Evolutionary conservation across 805 yeast genomes (phyloP).

Genomic region (Myxozyma neotropica): DNA sequence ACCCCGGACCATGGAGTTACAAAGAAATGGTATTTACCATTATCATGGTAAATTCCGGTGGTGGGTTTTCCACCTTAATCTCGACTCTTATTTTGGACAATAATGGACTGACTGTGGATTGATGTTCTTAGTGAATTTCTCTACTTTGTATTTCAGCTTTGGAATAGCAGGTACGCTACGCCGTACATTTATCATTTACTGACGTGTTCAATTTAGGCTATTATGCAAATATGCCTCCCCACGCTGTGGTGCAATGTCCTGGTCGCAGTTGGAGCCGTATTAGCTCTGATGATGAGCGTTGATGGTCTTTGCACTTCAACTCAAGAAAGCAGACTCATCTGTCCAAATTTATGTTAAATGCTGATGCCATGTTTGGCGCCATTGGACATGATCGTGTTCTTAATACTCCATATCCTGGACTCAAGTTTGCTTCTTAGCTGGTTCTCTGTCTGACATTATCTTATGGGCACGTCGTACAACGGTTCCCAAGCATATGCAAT

Average conservation of each 20-base stretch:
- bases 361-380: slow-evolving; percentile 35
- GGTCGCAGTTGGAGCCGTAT: slow-evolving; percentile 51
- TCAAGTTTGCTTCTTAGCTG: slow-evolving; percentile 66
- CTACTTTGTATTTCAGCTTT: slow-evolving; percentile 65
- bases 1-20: slow-evolving; percentile 64
- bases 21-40: slow-evolving; percentile 70
- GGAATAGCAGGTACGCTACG: slow-evolving; percentile 69
- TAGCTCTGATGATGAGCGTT: slow-evolving; percentile 46
- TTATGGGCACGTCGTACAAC: slow-evolving; percentile 30
- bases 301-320: slow-evolving; percentile 33
- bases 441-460: slow-evolving; percentile 41
- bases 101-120: slow-evolving; percentile 50
- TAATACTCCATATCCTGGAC: slow-evolving; percentile 53
- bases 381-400: slow-evolving; percentile 37
- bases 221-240: slow-evolving; percentile 57
- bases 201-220: slow-evolving; percentile 45
- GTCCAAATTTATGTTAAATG: slow-evolving; percentile 33
- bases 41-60: slow-evolving; percentile 38
- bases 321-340: slow-evolving; percentile 29
- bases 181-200: slow-evolving; percentile 40
- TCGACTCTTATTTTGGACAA: slow-evolving; percentile 41
- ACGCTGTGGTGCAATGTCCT: slow-evolving; percentile 55
- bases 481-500: slow-evolving; percentile 14
- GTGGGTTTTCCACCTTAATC: slow-evolving; percentile 37
- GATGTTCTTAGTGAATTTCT: slow-evolving; percentile 54